Evolutionary conservation across 495 filamentous ascomycete genomes (phyloP).

Genomic region (Lineolata rhizophorae): DNA sequence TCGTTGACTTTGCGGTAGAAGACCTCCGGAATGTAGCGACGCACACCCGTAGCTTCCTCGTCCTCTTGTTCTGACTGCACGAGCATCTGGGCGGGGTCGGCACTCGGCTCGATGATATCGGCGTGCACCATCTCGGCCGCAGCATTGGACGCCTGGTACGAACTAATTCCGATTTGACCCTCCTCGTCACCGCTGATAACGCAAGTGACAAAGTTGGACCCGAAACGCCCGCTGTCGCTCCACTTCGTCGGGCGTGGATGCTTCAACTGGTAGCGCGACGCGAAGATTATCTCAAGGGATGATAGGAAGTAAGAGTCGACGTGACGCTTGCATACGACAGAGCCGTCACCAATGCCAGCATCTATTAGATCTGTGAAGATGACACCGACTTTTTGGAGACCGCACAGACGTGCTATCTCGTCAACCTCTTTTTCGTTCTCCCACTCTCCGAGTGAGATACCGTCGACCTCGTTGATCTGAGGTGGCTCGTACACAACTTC

Average conservation of each 20-base stretch:
- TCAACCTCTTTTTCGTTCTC: conserved; percentile 66
- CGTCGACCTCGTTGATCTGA: conserved; percentile 77
- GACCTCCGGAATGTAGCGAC: conserved; percentile 88
- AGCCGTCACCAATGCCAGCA: conserved; percentile 54
- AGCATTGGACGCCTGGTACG: conserved; percentile 86
- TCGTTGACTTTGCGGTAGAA: conserved; percentile 94
- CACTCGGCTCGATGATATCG: conserved; percentile 85
- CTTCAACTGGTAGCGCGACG: conserved; percentile 65
- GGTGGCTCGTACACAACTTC: conserved; percentile 97
- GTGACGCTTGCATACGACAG: conserved; percentile 85
- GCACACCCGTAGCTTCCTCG: conserved; percentile 42
- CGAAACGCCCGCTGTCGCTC: conserved; percentile 87
- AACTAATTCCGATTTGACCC: conserved; percentile 68
- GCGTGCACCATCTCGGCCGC: conserved; percentile 93
- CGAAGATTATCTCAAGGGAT: conserved; percentile 78
- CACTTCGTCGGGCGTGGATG: conserved; percentile 86
- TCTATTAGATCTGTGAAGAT: conserved; percentile 91
- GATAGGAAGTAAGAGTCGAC: conserved; percentile 88
- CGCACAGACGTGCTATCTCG: conserved; percentile 62
- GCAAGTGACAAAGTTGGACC: conserved; percentile 93
- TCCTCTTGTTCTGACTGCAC: conserved; percentile 83
- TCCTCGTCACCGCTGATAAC: conserved; percentile 80
- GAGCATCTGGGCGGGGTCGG: conserved; percentile 83
- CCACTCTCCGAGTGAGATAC: conserved; percentile 74
- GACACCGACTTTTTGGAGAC: conserved; percentile 73